Evolutionary conservation across 495 filamentous ascomycete genomes (phyloP), one percentile per base, ranked within the genome.

Genomic region (Xylaria curta): DNA sequence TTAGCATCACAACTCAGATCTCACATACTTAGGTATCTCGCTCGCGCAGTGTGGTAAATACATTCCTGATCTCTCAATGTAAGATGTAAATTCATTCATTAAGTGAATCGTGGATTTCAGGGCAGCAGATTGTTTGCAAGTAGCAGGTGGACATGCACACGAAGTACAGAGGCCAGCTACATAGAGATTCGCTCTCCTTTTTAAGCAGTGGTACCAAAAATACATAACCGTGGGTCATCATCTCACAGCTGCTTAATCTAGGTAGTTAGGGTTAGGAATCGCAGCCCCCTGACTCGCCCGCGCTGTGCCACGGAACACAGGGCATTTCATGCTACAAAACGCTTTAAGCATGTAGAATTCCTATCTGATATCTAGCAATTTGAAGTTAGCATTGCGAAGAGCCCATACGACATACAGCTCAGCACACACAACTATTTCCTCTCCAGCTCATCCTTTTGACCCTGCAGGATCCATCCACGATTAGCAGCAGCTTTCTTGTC

Each of bases 401-500:
- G 4, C 28, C 44, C 6, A 1, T 38, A 66, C 31, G 4, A 36
- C 28, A 26, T 21, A 7, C 15, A n/a, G 19, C 28, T 36, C 8
- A 3, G 36, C 36, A 9, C 17, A 10, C 28, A 6, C 47, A 0
- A 0, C 44, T 58, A 56, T 56, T 69, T 31, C 51, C n/a, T 69
- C 42, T 49, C 58, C 44, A 44, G 46, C 58, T 92, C 90, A 12
- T 84, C 84, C 73, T 87, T 84, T 89, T 91, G 91, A 8, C 88
- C 86, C 69, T 84, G 66, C 81, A 91, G 83, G 36, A 94, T 83
- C 92, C 92, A 94, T 5, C 77, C 76, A 71, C 81, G 81, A 3
- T 79, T 60, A 61, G 80, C 76, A 42, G 82, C 84, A 12, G 88
- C 88, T 28, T 75, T 36, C 78, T 88, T 85, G 49, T 93, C 89